Conservation (phyloP, 805 yeast genomes). For the Saccharomycopsis fibuligera region DNA sequence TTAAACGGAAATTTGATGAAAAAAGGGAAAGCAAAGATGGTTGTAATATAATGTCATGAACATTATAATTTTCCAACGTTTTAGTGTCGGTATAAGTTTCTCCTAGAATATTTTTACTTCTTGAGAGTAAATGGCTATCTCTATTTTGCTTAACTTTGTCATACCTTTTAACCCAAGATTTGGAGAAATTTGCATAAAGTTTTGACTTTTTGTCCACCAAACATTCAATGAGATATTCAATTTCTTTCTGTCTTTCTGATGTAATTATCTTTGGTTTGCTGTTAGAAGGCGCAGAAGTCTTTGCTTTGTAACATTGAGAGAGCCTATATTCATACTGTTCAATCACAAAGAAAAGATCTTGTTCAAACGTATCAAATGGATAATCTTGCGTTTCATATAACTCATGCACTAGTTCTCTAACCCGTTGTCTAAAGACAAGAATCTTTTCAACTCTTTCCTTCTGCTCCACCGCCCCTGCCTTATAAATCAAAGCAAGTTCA, state of each 20-base stretch:
- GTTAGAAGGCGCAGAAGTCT: too few relatives aligned
- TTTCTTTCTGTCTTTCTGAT: too few relatives aligned
- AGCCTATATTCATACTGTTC: neutral
- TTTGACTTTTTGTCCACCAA: constrained; percentile 27
- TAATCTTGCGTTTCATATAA: too few relatives aligned
- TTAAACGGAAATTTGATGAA: constrained; percentile 5
- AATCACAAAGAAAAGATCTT: neutral
- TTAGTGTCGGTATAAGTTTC: constrained; percentile 4
- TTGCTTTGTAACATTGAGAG: neutral
- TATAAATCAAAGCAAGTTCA: constrained; percentile 50
- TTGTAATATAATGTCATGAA: neutral
- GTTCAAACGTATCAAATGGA: neutral
- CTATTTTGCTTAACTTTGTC: constrained; percentile 24
- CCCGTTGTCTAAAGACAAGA: constrained; percentile 24
- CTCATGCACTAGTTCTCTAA: neutral
- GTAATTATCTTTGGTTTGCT: too few relatives aligned
- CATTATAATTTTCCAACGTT: neutral
- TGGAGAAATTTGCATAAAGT: constrained; percentile 32
- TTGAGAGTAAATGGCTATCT: neutral
- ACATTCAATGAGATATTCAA: constrained; percentile 13
- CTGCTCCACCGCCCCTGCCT: constrained; percentile 55
- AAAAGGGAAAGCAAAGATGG: constrained; percentile 13
- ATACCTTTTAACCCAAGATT: constrained; percentile 34
- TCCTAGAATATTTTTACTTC: neutral
- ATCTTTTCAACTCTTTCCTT: constrained; percentile 39